These are phyloP conservation scores for Skeletonema potamos DNA, from an alignment of 108 stramenopile species.

Conservation along the genomic window DNA sequence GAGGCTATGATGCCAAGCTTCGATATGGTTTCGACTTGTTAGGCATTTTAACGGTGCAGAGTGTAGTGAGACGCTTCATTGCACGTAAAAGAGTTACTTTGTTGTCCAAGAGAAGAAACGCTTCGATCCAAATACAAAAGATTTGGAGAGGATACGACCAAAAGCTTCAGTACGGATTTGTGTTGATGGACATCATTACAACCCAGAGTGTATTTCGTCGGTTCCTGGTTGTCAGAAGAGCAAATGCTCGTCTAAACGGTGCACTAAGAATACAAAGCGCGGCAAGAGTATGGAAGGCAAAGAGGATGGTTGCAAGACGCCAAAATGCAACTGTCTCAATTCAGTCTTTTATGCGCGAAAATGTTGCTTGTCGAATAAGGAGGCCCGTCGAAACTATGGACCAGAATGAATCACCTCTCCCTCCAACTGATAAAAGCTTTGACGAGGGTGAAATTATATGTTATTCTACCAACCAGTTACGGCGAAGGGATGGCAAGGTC, in stretches of 20 bases:
- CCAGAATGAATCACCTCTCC: too few relatives aligned
- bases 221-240: conserved; percentile 1
- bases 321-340: background rate
- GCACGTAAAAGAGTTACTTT: conserved; percentile 29
- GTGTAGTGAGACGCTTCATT: conserved; percentile 12
- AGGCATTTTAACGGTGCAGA: conserved; percentile 27
- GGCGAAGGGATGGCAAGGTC: background rate
- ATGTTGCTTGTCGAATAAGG: background rate
- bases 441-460: background rate
- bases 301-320: background rate
- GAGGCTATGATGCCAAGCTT: conserved; percentile 10
- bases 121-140: conserved; percentile 50
- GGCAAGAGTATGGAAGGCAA: conserved; percentile 32
- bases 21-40: conserved; percentile 2
- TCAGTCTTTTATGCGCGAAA: conserved; percentile 1
- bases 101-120: conserved; percentile 2
- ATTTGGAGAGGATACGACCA: conserved; percentile 22
- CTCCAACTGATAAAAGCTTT: too few relatives aligned
- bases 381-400: too few relatives aligned
- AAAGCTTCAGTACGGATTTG: conserved; percentile 34
- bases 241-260: background rate
- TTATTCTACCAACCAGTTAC: background rate
- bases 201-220: conserved; percentile 18
- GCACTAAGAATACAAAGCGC: conserved; percentile 2
- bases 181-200: conserved; percentile 49